Evolutionary conservation across 345 rosid genomes (phyloP).

Genomic region (Salix purpurea): DNA sequence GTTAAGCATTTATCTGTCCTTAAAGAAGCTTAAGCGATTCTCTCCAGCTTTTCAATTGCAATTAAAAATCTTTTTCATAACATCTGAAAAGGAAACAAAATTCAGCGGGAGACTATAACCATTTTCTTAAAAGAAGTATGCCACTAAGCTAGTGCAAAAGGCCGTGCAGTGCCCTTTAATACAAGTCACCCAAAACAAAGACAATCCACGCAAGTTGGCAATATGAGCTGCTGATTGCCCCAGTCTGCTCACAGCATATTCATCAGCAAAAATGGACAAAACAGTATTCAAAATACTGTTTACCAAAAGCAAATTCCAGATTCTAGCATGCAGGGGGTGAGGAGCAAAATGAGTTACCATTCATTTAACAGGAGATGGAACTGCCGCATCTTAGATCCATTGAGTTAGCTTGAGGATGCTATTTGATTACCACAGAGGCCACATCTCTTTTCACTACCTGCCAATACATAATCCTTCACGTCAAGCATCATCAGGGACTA

Average conservation of each 20-base stretch:
- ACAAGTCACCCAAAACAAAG: background rate
- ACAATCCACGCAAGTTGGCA: background rate
- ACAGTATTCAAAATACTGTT: background rate
- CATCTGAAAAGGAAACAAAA: background rate
- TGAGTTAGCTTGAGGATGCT: constrained; percentile 2
- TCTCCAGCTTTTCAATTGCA: background rate
- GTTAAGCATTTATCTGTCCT: background rate
- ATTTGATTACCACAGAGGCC: constrained; percentile 35
- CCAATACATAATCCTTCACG: constrained; percentile 5
- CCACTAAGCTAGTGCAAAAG: background rate
- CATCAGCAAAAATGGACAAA: background rate
- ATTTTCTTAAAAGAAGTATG: no score
- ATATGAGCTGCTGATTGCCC: background rate
- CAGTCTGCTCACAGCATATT: background rate
- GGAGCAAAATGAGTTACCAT: background rate
- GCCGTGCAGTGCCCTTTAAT: background rate
- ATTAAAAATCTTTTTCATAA: background rate
- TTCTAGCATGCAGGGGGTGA: background rate
- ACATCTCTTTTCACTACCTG: constrained; percentile 63
- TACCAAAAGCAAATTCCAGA: background rate
- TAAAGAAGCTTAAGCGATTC: background rate
- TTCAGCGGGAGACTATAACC: background rate
- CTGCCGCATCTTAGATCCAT: background rate
- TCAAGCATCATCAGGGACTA: background rate
- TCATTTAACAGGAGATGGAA: background rate